Percentiles rank a stretch among this genome's conserved stretches.
phyloP scores from a whole-genome alignment of 805 yeast species.

The Saturnispora kantuleensis region DNA sequence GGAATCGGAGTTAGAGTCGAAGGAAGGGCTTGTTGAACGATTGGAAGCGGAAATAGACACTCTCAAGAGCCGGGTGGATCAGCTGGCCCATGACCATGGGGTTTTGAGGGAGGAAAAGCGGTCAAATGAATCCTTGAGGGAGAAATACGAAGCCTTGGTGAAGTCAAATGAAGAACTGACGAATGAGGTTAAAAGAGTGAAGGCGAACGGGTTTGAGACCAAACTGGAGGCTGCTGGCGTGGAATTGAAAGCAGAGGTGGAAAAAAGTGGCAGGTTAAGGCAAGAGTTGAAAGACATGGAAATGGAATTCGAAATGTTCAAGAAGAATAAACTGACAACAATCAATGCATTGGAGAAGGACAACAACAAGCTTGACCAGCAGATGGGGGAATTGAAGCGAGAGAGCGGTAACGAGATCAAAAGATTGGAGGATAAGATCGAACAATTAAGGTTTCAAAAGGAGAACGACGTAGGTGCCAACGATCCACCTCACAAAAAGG shows the following conservation, averaged over 20 bases:
- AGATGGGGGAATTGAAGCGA: conserved; percentile 18
- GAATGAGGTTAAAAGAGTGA: conserved; percentile 25
- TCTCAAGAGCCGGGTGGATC: neutral
- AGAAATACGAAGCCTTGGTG: conserved; percentile 17
- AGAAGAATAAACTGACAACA: conserved; percentile 18
- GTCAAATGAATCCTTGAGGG: conserved; percentile 17
- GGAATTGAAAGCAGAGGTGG: conserved; percentile 25
- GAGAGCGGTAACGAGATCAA: conserved; percentile 37
- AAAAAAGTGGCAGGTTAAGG: conserved; percentile 14
- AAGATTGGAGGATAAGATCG: conserved; percentile 60
- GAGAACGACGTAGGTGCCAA: conserved; percentile 31
- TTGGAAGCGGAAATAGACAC: conserved; percentile 8
- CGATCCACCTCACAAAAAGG: neutral
- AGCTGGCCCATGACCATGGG: too few species aligned
- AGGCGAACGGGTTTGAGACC: conserved; percentile 27
- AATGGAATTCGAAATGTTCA: conserved; percentile 16
- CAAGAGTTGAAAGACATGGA: conserved; percentile 16
- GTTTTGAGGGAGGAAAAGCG: conserved; percentile 25
- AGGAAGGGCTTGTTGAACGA: conserved; percentile 11
- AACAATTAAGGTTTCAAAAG: conserved; percentile 50
- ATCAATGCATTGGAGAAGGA: conserved; percentile 23
- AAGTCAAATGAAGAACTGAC: conserved; percentile 19
- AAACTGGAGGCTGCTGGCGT: conserved; percentile 25
- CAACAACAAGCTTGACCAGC: conserved; percentile 14
- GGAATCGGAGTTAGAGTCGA: conserved; percentile 26